Percentiles rank a stretch among this genome's conserved stretches.
phyloP scores from a whole-genome alignment of 768 basidiomycete genomes.

The Rhodotorula paludigena region DNA sequence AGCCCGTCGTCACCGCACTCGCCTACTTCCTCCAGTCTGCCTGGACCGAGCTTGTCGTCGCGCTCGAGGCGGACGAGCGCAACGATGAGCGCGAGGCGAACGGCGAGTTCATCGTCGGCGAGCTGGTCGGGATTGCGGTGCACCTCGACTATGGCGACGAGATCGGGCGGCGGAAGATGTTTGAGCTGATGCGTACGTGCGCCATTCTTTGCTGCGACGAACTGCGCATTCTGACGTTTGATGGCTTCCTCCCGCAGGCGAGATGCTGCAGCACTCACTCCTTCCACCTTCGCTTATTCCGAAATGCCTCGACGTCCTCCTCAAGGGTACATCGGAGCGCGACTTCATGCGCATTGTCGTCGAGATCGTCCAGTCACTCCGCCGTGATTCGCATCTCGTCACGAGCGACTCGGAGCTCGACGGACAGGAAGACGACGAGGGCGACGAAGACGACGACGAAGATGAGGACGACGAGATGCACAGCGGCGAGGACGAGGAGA shows the following conservation, averaged over 20 bases:
- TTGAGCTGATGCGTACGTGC: slow-evolving; percentile 69
- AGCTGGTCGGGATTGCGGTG: slow-evolving; percentile 72
- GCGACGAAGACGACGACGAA: slow-evolving; percentile 10
- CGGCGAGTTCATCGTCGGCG: slow-evolving; percentile 66
- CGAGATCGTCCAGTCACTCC: slow-evolving; percentile 75
- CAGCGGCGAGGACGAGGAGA: neutral
- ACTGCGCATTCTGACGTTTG: neutral
- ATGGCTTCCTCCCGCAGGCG: slow-evolving; percentile 52
- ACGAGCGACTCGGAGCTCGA: slow-evolving; percentile 43
- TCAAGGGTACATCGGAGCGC: slow-evolving; percentile 64
- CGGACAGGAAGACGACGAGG: slow-evolving; percentile 30
- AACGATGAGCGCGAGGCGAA: slow-evolving; percentile 52
- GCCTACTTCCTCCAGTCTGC: slow-evolving; percentile 68
- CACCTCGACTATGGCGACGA: slow-evolving; percentile 88
- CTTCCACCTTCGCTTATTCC: slow-evolving; percentile 68
- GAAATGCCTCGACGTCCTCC: slow-evolving; percentile 74
- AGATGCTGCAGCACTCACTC: slow-evolving; percentile 68
- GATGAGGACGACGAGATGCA: slow-evolving; percentile 4
- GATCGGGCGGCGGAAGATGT: slow-evolving; percentile 82
- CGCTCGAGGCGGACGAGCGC: slow-evolving; percentile 45
- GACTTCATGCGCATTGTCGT: slow-evolving; percentile 84
- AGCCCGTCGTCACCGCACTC: slow-evolving; percentile 79
- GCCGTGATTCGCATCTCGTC: slow-evolving; percentile 46
- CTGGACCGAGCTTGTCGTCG: slow-evolving; percentile 62
- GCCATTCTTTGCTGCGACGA: neutral